These are phyloP conservation scores for Talaromyces sp. DNA, from an alignment of 2,329 filamentous ascomycete genomes.

Conservation along the genomic window DNA sequence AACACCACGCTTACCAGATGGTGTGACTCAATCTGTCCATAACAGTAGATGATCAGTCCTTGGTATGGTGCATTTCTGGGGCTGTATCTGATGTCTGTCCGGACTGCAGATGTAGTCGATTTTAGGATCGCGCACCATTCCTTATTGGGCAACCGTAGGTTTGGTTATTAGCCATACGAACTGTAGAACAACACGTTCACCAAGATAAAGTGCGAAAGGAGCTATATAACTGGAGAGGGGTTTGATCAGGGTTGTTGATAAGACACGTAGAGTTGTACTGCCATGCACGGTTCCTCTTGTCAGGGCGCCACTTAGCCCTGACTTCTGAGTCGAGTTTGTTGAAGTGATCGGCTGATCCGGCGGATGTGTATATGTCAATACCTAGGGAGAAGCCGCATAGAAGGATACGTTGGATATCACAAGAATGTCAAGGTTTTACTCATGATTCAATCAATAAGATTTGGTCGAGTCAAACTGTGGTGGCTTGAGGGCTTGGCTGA, in stretches of 20 bases:
- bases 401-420: neutral
- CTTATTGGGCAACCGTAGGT: neutral
- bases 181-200: neutral
- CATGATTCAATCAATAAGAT: neutral
- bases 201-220: neutral
- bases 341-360: neutral
- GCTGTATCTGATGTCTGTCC: neutral
- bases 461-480: neutral
- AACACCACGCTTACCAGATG: neutral
- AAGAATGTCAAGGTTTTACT: too few relatives aligned
- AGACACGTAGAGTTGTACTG: neutral
- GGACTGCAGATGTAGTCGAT: neutral
- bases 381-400: neutral
- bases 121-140: neutral
- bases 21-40: neutral
- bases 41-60: neutral
- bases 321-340: neutral
- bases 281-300: neutral
- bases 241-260: neutral
- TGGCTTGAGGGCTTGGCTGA: neutral
- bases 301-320: neutral
- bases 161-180: neutral
- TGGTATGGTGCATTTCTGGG: neutral
- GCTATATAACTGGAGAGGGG: neutral
- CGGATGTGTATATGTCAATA: neutral